Conservation (phyloP, 495 filamentous ascomycete genomes). For the Daldinia grandis region DNA sequence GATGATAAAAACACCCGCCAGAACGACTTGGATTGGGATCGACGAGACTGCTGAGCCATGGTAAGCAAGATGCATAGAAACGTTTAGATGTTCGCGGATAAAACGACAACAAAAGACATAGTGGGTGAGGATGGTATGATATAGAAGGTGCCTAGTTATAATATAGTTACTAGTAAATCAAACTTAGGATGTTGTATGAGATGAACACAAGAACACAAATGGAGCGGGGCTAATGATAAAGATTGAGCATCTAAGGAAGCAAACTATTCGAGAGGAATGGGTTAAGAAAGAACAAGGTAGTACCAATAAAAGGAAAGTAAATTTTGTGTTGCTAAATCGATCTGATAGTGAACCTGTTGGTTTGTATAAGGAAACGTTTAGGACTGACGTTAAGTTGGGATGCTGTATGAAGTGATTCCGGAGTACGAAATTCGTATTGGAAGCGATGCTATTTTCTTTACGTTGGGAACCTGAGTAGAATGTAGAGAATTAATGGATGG, state of each 20-base stretch:
- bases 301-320: background rate
- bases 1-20: conserved; percentile 29
- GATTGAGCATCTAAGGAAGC: background rate
- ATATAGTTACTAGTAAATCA: background rate
- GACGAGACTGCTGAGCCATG: conserved; percentile 26
- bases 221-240: background rate
- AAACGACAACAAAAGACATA: background rate
- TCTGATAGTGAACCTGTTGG: conserved; percentile 6
- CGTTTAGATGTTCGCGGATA: background rate
- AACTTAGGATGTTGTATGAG: background rate
- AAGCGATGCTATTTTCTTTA: conserved; percentile 17
- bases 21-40: conserved; percentile 10
- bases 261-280: background rate
- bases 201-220: background rate
- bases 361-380: background rate
- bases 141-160: background rate
- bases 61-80: conserved; percentile 24
- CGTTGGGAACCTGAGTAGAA: background rate
- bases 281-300: background rate
- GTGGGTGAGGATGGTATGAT: background rate
- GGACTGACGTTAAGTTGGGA: background rate
- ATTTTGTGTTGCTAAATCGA: background rate
- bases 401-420: background rate
- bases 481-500: conserved; percentile 7
- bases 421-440: conserved; percentile 8